Conservation (phyloP, 306 rosid species). For the Quercus ilex region DNA sequence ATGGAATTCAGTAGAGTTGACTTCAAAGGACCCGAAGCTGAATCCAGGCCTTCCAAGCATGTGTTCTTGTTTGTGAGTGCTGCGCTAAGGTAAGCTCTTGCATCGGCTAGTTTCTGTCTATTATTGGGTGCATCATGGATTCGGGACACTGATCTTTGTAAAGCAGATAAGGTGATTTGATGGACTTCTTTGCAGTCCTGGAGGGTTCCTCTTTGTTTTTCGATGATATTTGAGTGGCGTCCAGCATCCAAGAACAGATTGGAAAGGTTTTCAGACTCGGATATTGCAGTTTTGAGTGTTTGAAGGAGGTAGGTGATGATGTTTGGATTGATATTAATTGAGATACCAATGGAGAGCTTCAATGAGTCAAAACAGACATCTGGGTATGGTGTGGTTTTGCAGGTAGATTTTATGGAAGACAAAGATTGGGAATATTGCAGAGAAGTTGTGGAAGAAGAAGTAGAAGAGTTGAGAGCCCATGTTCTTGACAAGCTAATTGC, state of each 20-base stretch:
- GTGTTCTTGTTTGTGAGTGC: slow-evolving; percentile 84
- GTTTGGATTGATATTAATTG: slow-evolving; percentile 56
- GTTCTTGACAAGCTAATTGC: slow-evolving; percentile 16
- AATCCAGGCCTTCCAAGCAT: slow-evolving; percentile 72
- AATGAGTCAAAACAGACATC: slow-evolving; percentile 50
- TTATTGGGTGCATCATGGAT: slow-evolving; percentile 20
- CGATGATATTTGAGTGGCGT: slow-evolving; percentile 39
- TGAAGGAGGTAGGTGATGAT: slow-evolving; percentile 55
- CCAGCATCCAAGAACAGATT: slow-evolving; percentile 37
- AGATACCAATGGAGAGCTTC: slow-evolving; percentile 49
- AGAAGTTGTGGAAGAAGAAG: slow-evolving; percentile 31
- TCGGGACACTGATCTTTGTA: slow-evolving; percentile 46
- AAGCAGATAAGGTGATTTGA: slow-evolving; percentile 47
- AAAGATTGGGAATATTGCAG: slow-evolving; percentile 18
- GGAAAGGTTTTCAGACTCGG: slow-evolving; percentile 59
- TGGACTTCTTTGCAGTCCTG: slow-evolving; percentile 75
- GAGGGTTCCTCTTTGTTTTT: slow-evolving; percentile 62
- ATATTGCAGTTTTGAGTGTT: slow-evolving; percentile 50
- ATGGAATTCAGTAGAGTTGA: slow-evolving; percentile 45
- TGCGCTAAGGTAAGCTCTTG: slow-evolving; percentile 74
- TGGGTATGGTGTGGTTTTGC: slow-evolving; percentile 56
- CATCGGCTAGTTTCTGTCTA: slow-evolving; percentile 34
- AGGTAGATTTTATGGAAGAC: slow-evolving; percentile 47
- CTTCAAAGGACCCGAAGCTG: slow-evolving; percentile 68
- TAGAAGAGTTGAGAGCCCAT: slow-evolving; percentile 15